A percentile compares a stretch with the other conserved stretches of the same genome.
Evolutionary conservation across 768 basidiomycete genomes (phyloP).

Genomic region (Myochromella boudieri): DNA sequence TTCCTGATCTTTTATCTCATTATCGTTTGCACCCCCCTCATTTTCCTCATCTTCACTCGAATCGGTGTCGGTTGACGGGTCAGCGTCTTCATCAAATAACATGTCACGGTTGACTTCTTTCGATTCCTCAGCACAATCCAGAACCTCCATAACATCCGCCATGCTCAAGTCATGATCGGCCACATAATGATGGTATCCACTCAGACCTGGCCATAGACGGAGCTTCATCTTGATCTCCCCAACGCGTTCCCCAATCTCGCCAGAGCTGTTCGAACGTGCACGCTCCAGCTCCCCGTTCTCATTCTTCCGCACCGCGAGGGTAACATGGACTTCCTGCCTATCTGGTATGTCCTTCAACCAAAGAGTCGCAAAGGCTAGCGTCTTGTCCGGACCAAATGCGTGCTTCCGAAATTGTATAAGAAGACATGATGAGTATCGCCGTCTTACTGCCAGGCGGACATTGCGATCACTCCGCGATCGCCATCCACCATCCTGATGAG

Average conservation of each 20-base stretch:
- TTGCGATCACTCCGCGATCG: constrained; percentile 25
- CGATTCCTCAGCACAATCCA: constrained; percentile 40
- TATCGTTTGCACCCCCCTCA: constrained; percentile 7
- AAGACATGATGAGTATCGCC: constrained; percentile 39
- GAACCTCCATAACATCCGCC: constrained; percentile 40
- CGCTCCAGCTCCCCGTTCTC: constrained; percentile 19
- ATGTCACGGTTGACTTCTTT: constrained; percentile 26
- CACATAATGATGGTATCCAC: constrained; percentile 38
- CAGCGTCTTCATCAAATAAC: constrained; percentile 9
- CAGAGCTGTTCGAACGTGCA: constrained; percentile 25
- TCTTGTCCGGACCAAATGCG: constrained; percentile 31
- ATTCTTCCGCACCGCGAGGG: constrained; percentile 28
- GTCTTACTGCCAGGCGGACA: constrained; percentile 37
- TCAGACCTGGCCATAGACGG: constrained; percentile 40
- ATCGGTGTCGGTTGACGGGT: not conserved
- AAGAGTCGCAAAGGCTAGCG: constrained; percentile 34
- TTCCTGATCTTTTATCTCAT: constrained; percentile 13
- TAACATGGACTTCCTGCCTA: constrained; percentile 27
- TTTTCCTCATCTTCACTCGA: constrained; percentile 24
- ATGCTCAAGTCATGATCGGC: constrained; percentile 34
- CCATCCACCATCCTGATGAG: constrained; percentile 33
- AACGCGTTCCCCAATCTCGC: constrained; percentile 24
- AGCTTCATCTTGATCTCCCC: constrained; percentile 36
- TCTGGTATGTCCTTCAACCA: constrained; percentile 47
- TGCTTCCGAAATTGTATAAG: constrained; percentile 36